Conservation (phyloP, 257 asterid species). For the Misopates orontium region DNA sequence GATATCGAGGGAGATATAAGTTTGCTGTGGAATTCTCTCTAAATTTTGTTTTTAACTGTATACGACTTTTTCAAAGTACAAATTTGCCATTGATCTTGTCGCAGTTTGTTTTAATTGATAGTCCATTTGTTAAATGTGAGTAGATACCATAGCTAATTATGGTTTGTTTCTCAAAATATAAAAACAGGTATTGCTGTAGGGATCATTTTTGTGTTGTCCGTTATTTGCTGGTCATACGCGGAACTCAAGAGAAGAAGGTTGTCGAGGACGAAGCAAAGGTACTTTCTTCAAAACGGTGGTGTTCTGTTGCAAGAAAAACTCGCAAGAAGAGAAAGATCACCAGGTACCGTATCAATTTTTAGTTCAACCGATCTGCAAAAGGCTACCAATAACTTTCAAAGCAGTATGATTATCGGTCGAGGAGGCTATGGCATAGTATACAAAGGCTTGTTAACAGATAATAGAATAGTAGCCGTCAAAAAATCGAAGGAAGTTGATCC, state of each 20-base stretch:
- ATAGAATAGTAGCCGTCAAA: constrained; percentile 21
- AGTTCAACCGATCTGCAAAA: constrained; percentile 23
- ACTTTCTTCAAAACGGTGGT: constrained; percentile 31
- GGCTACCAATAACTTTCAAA: constrained; percentile 25
- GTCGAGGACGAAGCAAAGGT: neutral
- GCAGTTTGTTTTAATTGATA: neutral
- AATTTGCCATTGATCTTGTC: too few relatives aligned
- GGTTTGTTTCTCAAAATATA: neutral
- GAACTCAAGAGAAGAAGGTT: constrained; percentile 22
- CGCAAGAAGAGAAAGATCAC: neutral
- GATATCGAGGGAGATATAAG: too few relatives aligned
- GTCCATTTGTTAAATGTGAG: neutral
- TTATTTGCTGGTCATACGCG: constrained; percentile 6
- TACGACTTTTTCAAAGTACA: too few relatives aligned
- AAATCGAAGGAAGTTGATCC: constrained; percentile 20
- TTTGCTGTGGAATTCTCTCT: too few relatives aligned
- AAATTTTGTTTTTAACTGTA: too few relatives aligned
- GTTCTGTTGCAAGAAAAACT: constrained; percentile 27
- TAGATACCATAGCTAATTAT: neutral
- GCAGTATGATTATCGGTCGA: constrained; percentile 20
- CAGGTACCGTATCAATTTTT: constrained; percentile 9
- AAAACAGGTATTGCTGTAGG: constrained; percentile 25
- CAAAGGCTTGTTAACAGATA: constrained; percentile 13
- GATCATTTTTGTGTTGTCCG: constrained; percentile 9
- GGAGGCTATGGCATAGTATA: constrained; percentile 28